A percentile compares a stretch with the other conserved stretches of the same genome.
Evolutionary conservation across 2,329 filamentous ascomycete genomes (phyloP).

Genomic region (Xylariaceae sp.): DNA sequence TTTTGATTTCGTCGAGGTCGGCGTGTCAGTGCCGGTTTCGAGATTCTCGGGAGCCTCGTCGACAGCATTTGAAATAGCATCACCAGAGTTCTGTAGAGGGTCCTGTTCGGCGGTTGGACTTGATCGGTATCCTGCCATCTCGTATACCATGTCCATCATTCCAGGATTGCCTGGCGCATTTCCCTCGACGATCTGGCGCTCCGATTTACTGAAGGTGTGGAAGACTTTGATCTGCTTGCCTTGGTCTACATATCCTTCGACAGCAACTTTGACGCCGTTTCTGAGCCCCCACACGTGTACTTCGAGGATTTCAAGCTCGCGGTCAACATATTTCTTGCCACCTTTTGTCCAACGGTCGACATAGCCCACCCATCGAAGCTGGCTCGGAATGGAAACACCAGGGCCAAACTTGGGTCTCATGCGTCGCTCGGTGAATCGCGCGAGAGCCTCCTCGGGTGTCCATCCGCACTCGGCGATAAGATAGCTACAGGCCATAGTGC

Average conservation of each 20-base stretch:
- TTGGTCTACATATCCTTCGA: constrained; percentile 85
- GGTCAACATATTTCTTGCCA: constrained; percentile 77
- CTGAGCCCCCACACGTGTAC: constrained; percentile 86
- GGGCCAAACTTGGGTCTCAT: constrained; percentile 89
- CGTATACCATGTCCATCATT: constrained; percentile 51
- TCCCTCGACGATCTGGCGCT: constrained; percentile 67
- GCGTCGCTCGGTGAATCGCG: constrained; percentile 69
- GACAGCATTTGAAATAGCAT: constrained; percentile 9
- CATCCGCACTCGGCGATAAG: constrained; percentile 80
- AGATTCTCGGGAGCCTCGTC: constrained; percentile 3
- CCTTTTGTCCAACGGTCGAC: constrained; percentile 79
- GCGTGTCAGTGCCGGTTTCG: constrained; percentile 7
- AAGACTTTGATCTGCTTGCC: constrained; percentile 82
- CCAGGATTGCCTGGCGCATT: constrained; percentile 49
- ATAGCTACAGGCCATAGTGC: constrained; percentile 84
- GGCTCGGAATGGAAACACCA: constrained; percentile 90
- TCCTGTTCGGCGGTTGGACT: constrained; percentile 30
- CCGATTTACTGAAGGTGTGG: constrained; percentile 73
- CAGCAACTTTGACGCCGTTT: constrained; percentile 80
- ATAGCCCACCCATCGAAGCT: constrained; percentile 83
- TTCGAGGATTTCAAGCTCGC: constrained; percentile 80
- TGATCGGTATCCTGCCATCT: constrained; percentile 45
- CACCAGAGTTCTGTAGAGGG: constrained; percentile 25
- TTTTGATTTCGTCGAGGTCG: constrained; percentile 12
- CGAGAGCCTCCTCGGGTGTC: constrained; percentile 52